phyloP scores from a whole-genome alignment of 2,329 filamentous ascomycete species.

The Pseudogymnoascus sp. region DNA sequence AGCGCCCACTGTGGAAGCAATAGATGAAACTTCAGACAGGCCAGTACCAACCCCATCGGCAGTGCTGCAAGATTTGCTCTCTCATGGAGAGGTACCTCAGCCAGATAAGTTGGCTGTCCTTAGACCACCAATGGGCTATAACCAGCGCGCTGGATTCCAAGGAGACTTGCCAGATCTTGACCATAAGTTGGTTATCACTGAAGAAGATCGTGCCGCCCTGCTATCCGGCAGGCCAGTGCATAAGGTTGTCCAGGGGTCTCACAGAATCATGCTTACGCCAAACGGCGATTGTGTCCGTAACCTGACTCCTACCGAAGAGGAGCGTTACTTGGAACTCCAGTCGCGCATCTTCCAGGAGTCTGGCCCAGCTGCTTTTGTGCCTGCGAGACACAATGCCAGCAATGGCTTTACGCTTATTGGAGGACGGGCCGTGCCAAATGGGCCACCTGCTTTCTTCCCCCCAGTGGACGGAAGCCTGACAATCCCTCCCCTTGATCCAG shows the following conservation, averaged over 20 bases:
- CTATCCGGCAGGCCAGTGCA: slow-evolving; percentile 49
- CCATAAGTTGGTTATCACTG: slow-evolving; percentile 39
- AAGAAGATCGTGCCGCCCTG: slow-evolving; percentile 47
- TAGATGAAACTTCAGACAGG: slow-evolving; percentile 23
- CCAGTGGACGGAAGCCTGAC: slow-evolving; percentile 25
- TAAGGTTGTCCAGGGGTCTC: slow-evolving; percentile 51
- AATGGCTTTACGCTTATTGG: slow-evolving; percentile 55
- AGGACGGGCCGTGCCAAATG: slow-evolving; percentile 56
- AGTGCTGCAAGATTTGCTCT: slow-evolving; percentile 33
- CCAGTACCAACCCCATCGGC: slow-evolving; percentile 23
- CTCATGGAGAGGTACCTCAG: slow-evolving; percentile 28
- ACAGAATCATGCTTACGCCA: slow-evolving; percentile 64
- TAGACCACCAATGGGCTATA: slow-evolving; percentile 28
- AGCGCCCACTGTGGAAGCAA: slow-evolving; percentile 16
- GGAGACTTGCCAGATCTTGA: slow-evolving; percentile 17
- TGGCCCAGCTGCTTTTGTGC: slow-evolving; percentile 47
- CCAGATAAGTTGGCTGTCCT: slow-evolving; percentile 34
- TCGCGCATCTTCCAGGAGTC: slow-evolving; percentile 43
- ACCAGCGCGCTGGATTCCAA: slow-evolving; percentile 28
- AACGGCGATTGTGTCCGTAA: slow-evolving; percentile 70
- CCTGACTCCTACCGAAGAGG: slow-evolving; percentile 58
- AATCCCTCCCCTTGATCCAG: slow-evolving; percentile 44
- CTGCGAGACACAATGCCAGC: slow-evolving; percentile 44
- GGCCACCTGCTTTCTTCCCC: slow-evolving; percentile 54
- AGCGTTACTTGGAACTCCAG: slow-evolving; percentile 62